These are phyloP conservation scores for Aureobasidium lini DNA, from an alignment of 2,329 filamentous ascomycete species.

Conservation along the genomic window DNA sequence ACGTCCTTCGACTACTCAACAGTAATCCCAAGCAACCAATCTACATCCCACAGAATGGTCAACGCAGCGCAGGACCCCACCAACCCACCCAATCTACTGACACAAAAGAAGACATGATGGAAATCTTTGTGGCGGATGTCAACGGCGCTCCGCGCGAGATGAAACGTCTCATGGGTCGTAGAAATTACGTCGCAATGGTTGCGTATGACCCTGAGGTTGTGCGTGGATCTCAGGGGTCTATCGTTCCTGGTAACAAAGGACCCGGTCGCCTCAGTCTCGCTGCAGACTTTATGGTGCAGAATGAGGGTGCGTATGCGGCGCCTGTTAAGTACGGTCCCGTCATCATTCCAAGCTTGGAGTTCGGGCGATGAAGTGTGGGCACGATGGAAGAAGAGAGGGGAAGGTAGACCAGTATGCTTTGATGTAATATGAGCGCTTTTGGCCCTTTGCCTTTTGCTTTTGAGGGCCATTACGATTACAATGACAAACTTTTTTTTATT, in stretches of 20 bases:
- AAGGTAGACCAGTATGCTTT: too few species aligned
- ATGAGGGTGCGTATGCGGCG: slow-evolving; percentile 69
- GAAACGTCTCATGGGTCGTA: slow-evolving; percentile 75
- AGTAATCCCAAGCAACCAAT: slow-evolving; percentile 69
- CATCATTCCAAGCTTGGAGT: slow-evolving; percentile 67
- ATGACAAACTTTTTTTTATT: too few species aligned
- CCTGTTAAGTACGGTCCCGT: slow-evolving; percentile 97
- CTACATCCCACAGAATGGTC: slow-evolving; percentile 86
- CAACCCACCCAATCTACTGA: slow-evolving; percentile 57
- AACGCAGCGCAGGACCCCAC: slow-evolving; percentile 42
- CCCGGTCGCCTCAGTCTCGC: slow-evolving; percentile 64
- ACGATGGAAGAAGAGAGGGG: too few species aligned
- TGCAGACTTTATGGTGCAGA: slow-evolving; percentile 95
- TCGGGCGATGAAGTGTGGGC: slow-evolving; percentile 25
- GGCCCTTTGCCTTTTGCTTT: too few species aligned
- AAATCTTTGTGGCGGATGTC: slow-evolving; percentile 94
- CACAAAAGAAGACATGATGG: slow-evolving; percentile 99
- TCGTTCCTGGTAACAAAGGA: slow-evolving; percentile 21
- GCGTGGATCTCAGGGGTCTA: slow-evolving; percentile 29
- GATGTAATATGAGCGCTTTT: too few species aligned
- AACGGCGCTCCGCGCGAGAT: slow-evolving; percentile 74
- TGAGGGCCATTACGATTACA: too few species aligned
- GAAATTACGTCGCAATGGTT: slow-evolving; percentile 91
- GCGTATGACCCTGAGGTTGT: slow-evolving; percentile 84
- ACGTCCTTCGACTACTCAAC: slow-evolving; percentile 91